A percentile compares a stretch with the other conserved stretches of the same genome.
phyloP scores from a whole-genome alignment of 257 asterid genomes.

The Linderniella brevidens region DNA sequence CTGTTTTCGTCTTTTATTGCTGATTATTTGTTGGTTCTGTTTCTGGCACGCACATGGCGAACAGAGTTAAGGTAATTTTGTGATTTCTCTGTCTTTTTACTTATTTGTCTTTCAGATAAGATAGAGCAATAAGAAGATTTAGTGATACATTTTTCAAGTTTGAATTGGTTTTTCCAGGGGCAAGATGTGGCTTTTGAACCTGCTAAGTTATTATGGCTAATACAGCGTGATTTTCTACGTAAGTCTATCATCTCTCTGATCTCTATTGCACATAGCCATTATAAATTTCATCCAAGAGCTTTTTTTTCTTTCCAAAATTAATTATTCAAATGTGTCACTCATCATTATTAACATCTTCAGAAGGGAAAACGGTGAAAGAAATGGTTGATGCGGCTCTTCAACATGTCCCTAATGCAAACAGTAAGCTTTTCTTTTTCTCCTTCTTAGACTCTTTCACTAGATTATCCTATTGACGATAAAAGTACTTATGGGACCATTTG shows the following conservation, averaged over 20 bases:
- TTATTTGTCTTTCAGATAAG: background rate
- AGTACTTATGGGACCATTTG: slow-evolving; percentile 14
- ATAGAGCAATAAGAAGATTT: background rate
- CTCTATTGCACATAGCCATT: background rate
- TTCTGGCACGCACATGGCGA: slow-evolving; percentile 13
- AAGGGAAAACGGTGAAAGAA: slow-evolving; percentile 90
- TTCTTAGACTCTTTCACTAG: slow-evolving; percentile 9
- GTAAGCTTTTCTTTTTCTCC: slow-evolving; percentile 30
- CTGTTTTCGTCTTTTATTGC: slow-evolving; percentile 14
- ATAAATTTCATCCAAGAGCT: background rate
- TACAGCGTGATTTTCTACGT: slow-evolving; percentile 98
- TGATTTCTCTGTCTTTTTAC: slow-evolving; percentile 1
- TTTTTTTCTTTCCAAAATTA: slow-evolving; percentile 1
- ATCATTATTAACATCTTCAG: slow-evolving; percentile 23
- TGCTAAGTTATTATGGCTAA: slow-evolving; percentile 92
- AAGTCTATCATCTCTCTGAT: slow-evolving; percentile 4
- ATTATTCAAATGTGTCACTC: slow-evolving; percentile 11
- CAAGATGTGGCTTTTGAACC: slow-evolving; percentile 96
- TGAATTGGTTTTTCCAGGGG: slow-evolving; percentile 45
- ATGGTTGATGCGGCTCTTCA: slow-evolving; percentile 88
- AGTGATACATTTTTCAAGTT: slow-evolving; percentile 2
- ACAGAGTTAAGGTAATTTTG: slow-evolving; percentile 80
- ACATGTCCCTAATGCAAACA: slow-evolving; percentile 62
- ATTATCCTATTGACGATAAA: slow-evolving; percentile 6
- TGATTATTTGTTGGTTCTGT: slow-evolving; percentile 12